Conservation (phyloP, 345 rosid species). For the Aquilaria yunnanensis region DNA sequence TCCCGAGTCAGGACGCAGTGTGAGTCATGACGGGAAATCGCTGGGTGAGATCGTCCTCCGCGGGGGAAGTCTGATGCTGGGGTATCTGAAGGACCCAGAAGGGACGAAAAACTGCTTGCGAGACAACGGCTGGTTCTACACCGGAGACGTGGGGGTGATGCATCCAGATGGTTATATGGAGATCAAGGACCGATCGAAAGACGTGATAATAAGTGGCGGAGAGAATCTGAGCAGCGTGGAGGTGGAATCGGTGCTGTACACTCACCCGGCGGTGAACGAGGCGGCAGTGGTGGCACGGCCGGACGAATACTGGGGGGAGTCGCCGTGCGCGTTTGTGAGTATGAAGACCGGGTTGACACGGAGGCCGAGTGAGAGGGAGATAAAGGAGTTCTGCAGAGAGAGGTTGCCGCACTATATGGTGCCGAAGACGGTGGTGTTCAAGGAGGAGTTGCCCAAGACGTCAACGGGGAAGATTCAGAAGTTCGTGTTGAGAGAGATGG, state of each 20-base stretch:
- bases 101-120: conserved; percentile 44
- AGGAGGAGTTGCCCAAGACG: conserved; percentile 52
- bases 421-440: conserved; percentile 52
- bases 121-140: conserved; percentile 55
- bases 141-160: conserved; percentile 71
- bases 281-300: conserved; percentile 87
- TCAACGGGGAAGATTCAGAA: conserved; percentile 63
- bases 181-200: conserved; percentile 71
- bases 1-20: conserved; percentile 36
- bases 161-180: conserved; percentile 65
- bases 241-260: conserved; percentile 63
- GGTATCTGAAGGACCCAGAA: conserved; percentile 57
- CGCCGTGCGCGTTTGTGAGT: conserved; percentile 74
- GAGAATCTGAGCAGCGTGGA: conserved; percentile 79
- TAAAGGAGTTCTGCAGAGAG: conserved; percentile 33
- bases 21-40: conserved; percentile 52
- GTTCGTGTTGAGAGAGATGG: conserved; percentile 41
- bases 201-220: conserved; percentile 78
- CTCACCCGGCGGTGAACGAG: conserved; percentile 57
- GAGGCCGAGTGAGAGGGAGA: conserved; percentile 21
- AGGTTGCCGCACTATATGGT: conserved; percentile 60
- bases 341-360: conserved; percentile 20
- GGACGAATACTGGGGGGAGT: conserved; percentile 80
- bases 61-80: conserved; percentile 69
- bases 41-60: conserved; percentile 66